Evolutionary conservation across 371 early-diverging fungal species (phyloP).

Genomic region (Apophysomyces ossiformis): DNA sequence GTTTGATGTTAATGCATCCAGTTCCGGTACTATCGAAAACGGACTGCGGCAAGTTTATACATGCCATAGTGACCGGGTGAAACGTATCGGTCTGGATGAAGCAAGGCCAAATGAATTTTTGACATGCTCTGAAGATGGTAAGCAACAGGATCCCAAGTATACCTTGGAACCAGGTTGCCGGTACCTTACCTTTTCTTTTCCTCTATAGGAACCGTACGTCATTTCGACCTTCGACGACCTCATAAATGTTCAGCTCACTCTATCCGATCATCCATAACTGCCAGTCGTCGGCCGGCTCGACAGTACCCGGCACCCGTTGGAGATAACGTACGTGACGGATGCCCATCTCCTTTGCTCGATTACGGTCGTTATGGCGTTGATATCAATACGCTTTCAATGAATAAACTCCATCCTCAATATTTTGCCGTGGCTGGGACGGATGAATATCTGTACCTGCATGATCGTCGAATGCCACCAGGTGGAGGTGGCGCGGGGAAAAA

Average conservation of each 20-base stretch:
- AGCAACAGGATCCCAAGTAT: neutral
- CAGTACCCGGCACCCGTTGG: constrained; percentile 25
- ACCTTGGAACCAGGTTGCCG: neutral
- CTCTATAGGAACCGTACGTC: constrained; percentile 57
- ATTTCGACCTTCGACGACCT: constrained; percentile 64
- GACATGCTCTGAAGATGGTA: constrained; percentile 73
- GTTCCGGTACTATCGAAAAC: constrained; percentile 4
- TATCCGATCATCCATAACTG: constrained; percentile 31
- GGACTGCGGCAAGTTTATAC: constrained; percentile 44
- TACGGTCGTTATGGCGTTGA: constrained; percentile 52
- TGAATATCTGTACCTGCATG: constrained; percentile 64
- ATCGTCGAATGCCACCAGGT: constrained; percentile 55
- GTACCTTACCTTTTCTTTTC: neutral
- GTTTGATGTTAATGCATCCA: constrained; percentile 55
- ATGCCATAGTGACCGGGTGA: constrained; percentile 62
- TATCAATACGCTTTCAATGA: constrained; percentile 59
- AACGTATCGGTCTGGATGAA: constrained; percentile 52
- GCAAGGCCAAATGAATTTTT: constrained; percentile 60
- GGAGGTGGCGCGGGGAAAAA: constrained; percentile 18
- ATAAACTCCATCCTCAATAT: constrained; percentile 52
- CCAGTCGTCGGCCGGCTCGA: constrained; percentile 21
- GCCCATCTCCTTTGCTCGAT: constrained; percentile 54
- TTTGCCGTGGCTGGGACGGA: constrained; percentile 67
- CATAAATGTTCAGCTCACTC: constrained; percentile 41
- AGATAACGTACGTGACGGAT: constrained; percentile 26